Evolutionary conservation across 306 rosid genomes (phyloP).

Genomic region (Senna tora): DNA sequence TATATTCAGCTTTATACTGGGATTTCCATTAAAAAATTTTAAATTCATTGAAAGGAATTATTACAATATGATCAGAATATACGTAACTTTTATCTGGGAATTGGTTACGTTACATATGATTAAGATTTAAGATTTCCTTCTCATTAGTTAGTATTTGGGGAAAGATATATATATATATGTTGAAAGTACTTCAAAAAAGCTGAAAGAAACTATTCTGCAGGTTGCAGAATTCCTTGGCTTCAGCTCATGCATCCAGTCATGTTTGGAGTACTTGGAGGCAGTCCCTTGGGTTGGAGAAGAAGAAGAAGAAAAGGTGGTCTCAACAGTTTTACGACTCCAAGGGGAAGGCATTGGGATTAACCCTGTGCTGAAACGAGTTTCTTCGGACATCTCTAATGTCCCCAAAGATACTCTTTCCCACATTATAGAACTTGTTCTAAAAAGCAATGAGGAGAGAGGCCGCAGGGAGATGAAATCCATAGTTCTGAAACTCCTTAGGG

Average conservation of each 20-base stretch:
- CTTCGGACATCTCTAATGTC: conserved; percentile 63
- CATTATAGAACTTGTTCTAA: conserved; percentile 80
- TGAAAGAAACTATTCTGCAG: conserved; percentile 51
- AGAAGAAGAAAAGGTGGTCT: conserved; percentile 87
- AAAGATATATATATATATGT: not conserved
- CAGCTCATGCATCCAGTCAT: conserved; percentile 75
- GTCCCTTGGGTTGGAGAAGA: conserved; percentile 97
- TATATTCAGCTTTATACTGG: not conserved
- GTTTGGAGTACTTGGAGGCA: conserved; percentile 92
- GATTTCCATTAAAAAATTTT: not conserved
- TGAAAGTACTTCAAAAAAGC: not conserved
- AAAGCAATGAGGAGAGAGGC: conserved; percentile 85
- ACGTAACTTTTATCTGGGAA: not conserved
- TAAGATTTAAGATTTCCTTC: conserved; percentile 8
- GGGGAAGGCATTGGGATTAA: conserved; percentile 70
- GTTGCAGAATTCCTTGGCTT: conserved; percentile 85
- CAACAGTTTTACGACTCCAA: conserved; percentile 73
- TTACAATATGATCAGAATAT: not conserved
- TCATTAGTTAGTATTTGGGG: conserved; percentile 3
- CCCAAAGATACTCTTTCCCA: conserved; percentile 74
- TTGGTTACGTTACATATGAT: not conserved
- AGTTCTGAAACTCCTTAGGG: conserved; percentile 84
- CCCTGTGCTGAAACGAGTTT: conserved; percentile 86
- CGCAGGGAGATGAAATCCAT: conserved; percentile 90
- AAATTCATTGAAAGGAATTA: conserved; percentile 1